Evolutionary conservation across 1,284 basidiomycete genomes (phyloP), one percentile per base, ranked within the genome.

Genomic region (Trametes versicolor): DNA sequence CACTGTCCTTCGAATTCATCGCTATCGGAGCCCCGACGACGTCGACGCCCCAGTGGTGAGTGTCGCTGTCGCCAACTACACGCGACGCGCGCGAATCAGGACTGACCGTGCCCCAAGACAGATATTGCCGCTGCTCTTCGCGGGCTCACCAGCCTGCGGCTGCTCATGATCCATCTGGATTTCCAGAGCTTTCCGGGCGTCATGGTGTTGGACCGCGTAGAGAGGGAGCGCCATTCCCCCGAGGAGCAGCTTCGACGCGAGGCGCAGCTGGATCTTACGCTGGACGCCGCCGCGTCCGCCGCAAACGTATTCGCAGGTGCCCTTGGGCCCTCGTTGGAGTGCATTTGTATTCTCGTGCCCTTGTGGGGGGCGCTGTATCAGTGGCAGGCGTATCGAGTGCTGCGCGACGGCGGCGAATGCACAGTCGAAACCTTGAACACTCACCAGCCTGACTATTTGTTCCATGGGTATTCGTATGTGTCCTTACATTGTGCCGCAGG

Each of bases 91-190:
- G 13, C 36, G 4, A n/a, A 21, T 2, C 12, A 9, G 13, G 10
- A 21, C 45, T 48, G 23, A 48, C 45, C 23, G 21, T 7, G 10
- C 7, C 10, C 25, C 4, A 15, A 62, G 60, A 47, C 23, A 15
- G 23, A 43, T 12, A 62, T 62, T 10, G 60, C 54, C n/a, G 4
- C 32, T 19, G 37, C 47, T 12, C 53, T 62, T 8, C 19, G 36
- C 1, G 19, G 23, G 17, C 54, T 62, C 34, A 5, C 23, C 3
- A 10, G 45, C 1, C 32, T 62, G 19, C 45, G 45, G 7, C 10
- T 62, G 9, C 54, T 62, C 17, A 49, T 49, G 48, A 1, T 62
- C 12, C 39, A 62, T 21, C 60, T 62, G 29, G 60, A 62, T 27
- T 57, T 62, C 48, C 36, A 12, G 12, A 48, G 56, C 21, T 50